Base-by-base conservation (phyloP, 2,329 filamentous ascomycete genomes). In the Penicillium sp. region DNA sequence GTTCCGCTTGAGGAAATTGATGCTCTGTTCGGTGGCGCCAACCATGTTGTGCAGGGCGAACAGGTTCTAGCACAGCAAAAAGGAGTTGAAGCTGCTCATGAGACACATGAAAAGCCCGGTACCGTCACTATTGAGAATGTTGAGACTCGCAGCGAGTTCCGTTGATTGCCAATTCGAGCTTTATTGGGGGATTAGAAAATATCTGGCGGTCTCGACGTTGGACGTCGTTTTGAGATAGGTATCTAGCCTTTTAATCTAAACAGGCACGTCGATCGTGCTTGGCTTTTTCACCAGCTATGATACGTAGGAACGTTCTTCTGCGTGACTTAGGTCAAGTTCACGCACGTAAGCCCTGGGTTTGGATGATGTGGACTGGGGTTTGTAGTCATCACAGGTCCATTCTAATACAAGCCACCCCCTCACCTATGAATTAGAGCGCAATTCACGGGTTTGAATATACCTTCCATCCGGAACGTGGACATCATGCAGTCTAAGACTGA, bases 1-100 rank as follows among this genome's bases (percentile, higher is more conserved):
- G 67, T 72, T 23, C 54, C 69, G 26, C 58, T 73, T 6, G 70
- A 73, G 51, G 69, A 73, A 47, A 73, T 73, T 21, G 70, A 72
- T 56, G 63, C 64, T 34, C 58, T 73, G 26, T 73, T 73, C 36
- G 70, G 69, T 23, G 70, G 70, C 15, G 63, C 62, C 28, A 73
- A 73, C 55, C 70, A 73, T 46, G 67, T 68, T 47, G 59, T 56
- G 1, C 60, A 68, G 16, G 69, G 68, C n/a, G 68, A 70, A 42
- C 64, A 67, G 21, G 64, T 69, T 21, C 54, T 69, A n/a, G 45
- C 55, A 13, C 45, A 58, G 18, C 63, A 66, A 42, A 69, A 69
- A 57, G 52, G 31, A 33, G 24, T 42, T 8, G 50, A 54, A 36
- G 34, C 49, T 51, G 29, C 39, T n/a, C 33, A 51, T 1, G 52